Base-by-base conservation (phyloP, 2,329 filamentous ascomycete species). In the Diaporthe helianthi region DNA sequence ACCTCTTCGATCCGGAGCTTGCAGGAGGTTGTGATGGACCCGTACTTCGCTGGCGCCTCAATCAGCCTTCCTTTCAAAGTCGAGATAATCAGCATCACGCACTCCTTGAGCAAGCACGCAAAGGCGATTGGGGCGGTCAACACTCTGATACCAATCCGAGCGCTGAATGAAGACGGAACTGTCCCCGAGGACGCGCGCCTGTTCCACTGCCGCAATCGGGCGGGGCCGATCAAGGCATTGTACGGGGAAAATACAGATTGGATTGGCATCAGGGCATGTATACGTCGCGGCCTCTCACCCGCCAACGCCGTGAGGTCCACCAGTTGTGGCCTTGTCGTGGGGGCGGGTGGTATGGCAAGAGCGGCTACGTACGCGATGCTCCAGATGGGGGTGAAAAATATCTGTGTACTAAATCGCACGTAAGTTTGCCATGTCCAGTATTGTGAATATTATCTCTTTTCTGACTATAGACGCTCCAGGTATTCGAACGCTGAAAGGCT, bases 171-270 rank as follows among this genome's bases (percentile, higher is more conserved):
- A 0, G 86, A 90, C 68, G 87, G 86, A 1, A 84, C 82, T 44
- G 84, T 89, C 0, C 86, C 89, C 0, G 82, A 85, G 36, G 86
- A 87, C 5, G 83, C 84, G 1, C 78, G 88, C 10, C 79, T 84
- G 22, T 83, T 84, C 70, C 79, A 81, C n/a, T 84, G 87, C 70
- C 83, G 87, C 67, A 90, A 90, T 71, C 84, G 88, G 52, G 85
- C 89, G 1, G 91, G 92, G 0, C 86, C 89, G 0, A 87, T 93
- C 8, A 86, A 87, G 71, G 90, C 89, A 0, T 82, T 94, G 0
- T 92, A 93, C 72, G 92, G 92, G 1, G 91, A 94, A 69, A 94
- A 94, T 70, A 94, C 92, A 0, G 92, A 94, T 77, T 94, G 92
- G 90, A 91, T 93, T 41, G 92, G 92, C 6, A 92, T 94, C 51